Evolutionary conservation across 2,329 filamentous ascomycete genomes (phyloP).

Genomic region (Botryosphaeria dothidea): DNA sequence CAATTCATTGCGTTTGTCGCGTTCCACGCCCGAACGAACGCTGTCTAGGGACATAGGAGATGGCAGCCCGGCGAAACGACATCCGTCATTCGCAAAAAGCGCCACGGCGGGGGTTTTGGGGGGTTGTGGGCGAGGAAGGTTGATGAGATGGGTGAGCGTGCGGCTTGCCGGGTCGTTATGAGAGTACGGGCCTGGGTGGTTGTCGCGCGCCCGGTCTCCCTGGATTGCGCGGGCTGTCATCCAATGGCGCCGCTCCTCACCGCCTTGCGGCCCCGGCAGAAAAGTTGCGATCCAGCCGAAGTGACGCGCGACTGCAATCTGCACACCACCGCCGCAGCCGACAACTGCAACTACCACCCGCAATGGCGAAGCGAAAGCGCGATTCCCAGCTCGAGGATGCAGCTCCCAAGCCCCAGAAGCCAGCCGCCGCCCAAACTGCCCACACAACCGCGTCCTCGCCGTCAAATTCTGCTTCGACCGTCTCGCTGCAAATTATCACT

Average conservation of each 20-base stretch:
- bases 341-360: not conserved
- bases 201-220: slow-evolving; percentile 19
- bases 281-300: not conserved
- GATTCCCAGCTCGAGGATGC: slow-evolving; percentile 27
- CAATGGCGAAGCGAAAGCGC: slow-evolving; percentile 40
- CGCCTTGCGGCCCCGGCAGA: slow-evolving; percentile 5
- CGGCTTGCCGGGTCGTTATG: slow-evolving; percentile 21
- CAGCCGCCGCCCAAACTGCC: slow-evolving; percentile 21
- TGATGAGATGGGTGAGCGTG: slow-evolving; percentile 31
- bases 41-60: slow-evolving; percentile 52
- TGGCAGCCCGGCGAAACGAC: slow-evolving; percentile 42
- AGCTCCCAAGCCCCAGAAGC: slow-evolving; percentile 28
- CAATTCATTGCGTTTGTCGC: slow-evolving; percentile 45
- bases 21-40: slow-evolving; percentile 42
- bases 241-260: slow-evolving; percentile 1
- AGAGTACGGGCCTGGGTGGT: slow-evolving; percentile 17
- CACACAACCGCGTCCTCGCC: slow-evolving; percentile 22
- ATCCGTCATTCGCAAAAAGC: slow-evolving; percentile 50
- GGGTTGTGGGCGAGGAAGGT: slow-evolving; percentile 28
- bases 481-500: slow-evolving; percentile 79
- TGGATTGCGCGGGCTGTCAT: slow-evolving; percentile 12
- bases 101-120: slow-evolving; percentile 41
- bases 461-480: not conserved
- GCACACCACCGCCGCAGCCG: not conserved
- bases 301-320: slow-evolving; percentile 7